Conservation (phyloP, 495 filamentous ascomycete genomes). For the Penicillium alfredii region DNA sequence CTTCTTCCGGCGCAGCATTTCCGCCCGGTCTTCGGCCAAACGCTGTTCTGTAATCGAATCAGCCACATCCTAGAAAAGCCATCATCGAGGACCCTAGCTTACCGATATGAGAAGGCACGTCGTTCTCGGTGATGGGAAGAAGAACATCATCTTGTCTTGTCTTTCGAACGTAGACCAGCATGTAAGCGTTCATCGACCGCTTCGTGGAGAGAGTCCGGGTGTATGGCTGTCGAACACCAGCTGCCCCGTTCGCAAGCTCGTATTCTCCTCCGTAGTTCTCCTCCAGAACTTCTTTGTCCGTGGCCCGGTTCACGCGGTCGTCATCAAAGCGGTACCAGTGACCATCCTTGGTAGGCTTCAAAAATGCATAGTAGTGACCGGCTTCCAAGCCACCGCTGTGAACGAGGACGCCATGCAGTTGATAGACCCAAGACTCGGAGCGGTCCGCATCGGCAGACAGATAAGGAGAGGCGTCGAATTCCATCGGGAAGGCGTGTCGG, state of each 20-base stretch:
- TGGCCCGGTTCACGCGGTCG: constrained; percentile 89
- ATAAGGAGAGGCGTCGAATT: constrained; percentile 84
- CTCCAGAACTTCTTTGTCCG: constrained; percentile 84
- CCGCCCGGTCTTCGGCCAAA: constrained; percentile 74
- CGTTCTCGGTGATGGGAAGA: constrained; percentile 62
- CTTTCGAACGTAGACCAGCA: constrained; percentile 96
- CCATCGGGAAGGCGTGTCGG: constrained; percentile 92
- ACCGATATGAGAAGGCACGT: constrained; percentile 81
- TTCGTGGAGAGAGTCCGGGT: constrained; percentile 61
- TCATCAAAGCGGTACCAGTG: constrained; percentile 98
- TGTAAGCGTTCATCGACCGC: constrained; percentile 81
- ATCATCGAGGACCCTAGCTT: constrained; percentile 28
- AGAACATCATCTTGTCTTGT: constrained; percentile 74
- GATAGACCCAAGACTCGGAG: constrained; percentile 83
- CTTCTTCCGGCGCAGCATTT: constrained; percentile 64
- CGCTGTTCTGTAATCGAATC: constrained; percentile 46
- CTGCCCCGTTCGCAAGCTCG: constrained; percentile 51
- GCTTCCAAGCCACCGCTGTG: constrained; percentile 96
- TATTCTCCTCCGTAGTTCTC: constrained; percentile 96
- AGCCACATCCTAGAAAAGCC: neutral
- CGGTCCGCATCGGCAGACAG: constrained; percentile 80
- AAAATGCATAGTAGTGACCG: constrained; percentile 97
- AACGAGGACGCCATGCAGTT: constrained; percentile 91
- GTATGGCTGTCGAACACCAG: constrained; percentile 58
- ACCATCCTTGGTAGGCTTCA: constrained; percentile 87